A percentile compares a stretch with the other conserved stretches of the same genome.
Evolutionary conservation across 192 early-diverging fungal genomes (phyloP).

Genomic region (Entomortierella chlamydospora): DNA sequence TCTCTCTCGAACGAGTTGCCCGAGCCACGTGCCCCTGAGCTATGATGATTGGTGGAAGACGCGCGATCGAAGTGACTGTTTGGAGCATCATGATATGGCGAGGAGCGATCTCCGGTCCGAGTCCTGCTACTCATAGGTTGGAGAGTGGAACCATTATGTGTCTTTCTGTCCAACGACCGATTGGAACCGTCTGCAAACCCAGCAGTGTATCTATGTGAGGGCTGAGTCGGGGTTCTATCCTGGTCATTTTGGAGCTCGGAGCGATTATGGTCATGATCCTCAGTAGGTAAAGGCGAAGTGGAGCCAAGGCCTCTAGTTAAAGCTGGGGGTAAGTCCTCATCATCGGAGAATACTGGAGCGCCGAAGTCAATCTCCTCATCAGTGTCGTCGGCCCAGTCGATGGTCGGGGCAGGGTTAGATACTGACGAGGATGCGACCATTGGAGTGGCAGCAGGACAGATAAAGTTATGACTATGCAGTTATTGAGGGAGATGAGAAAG

Average conservation of each 20-base stretch:
- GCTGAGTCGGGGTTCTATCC: neutral
- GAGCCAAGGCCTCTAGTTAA: neutral
- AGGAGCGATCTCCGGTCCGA: constrained; percentile 6
- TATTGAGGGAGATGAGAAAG: neutral
- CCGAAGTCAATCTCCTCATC: constrained; percentile 53
- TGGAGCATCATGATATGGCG: constrained; percentile 8
- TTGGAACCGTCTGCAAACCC: constrained; percentile 42
- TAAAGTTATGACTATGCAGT: neutral
- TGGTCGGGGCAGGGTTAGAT: constrained; percentile 13
- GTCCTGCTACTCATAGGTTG: constrained; percentile 22
- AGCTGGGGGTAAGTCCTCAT: constrained; percentile 28
- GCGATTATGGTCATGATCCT: neutral
- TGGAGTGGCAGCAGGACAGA: neutral
- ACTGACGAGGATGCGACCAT: constrained; percentile 34
- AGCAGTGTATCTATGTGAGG: constrained; percentile 26
- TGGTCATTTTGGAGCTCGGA: neutral
- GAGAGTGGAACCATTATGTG: constrained; percentile 31
- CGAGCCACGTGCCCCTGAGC: neutral
- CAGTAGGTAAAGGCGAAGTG: neutral
- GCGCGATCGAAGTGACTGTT: neutral
- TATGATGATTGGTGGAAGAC: neutral
- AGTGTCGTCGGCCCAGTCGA: constrained; percentile 51
- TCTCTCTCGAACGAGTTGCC: neutral
- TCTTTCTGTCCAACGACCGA: constrained; percentile 27
- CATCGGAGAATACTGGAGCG: constrained; percentile 52